Evolutionary conservation across 164 flowering plant genomes (phyloP), one percentile per base, ranked within the genome.

Genomic region (Stephania yunnanensis): DNA sequence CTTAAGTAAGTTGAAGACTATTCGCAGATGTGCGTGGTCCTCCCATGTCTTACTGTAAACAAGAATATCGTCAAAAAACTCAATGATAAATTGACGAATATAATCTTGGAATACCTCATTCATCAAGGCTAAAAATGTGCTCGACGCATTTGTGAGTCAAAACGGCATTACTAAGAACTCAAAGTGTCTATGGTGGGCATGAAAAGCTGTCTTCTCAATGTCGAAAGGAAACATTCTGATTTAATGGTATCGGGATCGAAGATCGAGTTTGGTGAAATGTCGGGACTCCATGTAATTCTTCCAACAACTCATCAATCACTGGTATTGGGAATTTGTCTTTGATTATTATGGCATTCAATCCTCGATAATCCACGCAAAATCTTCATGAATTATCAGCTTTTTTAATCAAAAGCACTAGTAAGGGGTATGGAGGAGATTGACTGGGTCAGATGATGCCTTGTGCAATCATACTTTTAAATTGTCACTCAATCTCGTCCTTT

Each of bases 21-120:
- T 64, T n/a, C 25, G 8, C 20, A 68, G 29, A 75, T 75, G 72
- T 4, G 22, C 6, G 69, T 75, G 72, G 1, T 68, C 72, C 7
- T 29, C 7, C 20, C 42, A 68, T 10, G 11, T 10, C 2, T 42
- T 63, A 11, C 61, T 65, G 31, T 74, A 74, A 7, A 74, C 25
- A 4, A 64, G 20, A 7, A 74, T 68, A 29, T 74, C 71, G 50
- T 74, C 61, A 19, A 68, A 68, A 44, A 12, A 69, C 0, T 19
- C 52, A 2, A 69, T 52, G 17, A 44, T 52, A 69, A 69, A 69
- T 45, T 69, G 44, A 17, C 71, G 44, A 4, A 69, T 1, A 12
- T 13, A 44, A 10, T 6, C 10, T 29, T 45, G n/a, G n/a, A 52
- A 71, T 4, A 52, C 73, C 5, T 71, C 0, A 20, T 46, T 71